Base-by-base conservation (phyloP, 495 filamentous ascomycete species). In the Hypomontagnella submonticulosa region DNA sequence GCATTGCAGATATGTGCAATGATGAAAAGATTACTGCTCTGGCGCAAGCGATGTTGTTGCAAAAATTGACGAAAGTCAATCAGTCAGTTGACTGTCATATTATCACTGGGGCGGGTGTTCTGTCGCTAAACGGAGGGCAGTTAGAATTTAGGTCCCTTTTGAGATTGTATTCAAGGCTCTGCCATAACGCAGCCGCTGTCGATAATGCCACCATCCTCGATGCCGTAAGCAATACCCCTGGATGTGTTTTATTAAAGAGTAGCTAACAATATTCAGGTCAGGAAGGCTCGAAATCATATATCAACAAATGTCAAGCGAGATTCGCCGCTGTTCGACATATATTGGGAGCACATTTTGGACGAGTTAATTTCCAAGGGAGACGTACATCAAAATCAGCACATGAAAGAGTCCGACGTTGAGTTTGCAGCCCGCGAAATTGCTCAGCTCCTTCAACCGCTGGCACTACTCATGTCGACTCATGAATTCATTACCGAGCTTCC, bases 1-100 rank as follows among this genome's bases (percentile, higher is more conserved):
- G 87, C 27, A 90, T 98, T 69, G 92, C 96, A 0, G 88, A 81
- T 33, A 85, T 83, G 54, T 92, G 89, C 73, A 84, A 89, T 42
- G 93, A 99, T 63, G 87, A 92, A 34, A 96, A 97, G 76, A 95
- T 98, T 43, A 94, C 89, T 18, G 96, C 94, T 10, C 81, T 99
- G 53, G 92, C 92, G n/a, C 90, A 96, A 69, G 94, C 92, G 4
- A 97, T 98, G 90, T 84, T 99, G 13, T 77, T 97, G 6, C 95
- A 98, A 69, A 96, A 98, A 73, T 86, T 97, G 63, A 88, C 89
- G 7, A 94, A 93, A 70, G 82, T 97, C 36, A 93, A 84, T 70
- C 77, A 83, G 58, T 74, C 83, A 1, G 87, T 97, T 6, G 93
- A 97, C 79, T 84, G 89, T 10, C 87, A 87, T 52, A 94, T 98